Conservation (phyloP, 345 rosid species). For the Eucalyptus brandiana region DNA sequence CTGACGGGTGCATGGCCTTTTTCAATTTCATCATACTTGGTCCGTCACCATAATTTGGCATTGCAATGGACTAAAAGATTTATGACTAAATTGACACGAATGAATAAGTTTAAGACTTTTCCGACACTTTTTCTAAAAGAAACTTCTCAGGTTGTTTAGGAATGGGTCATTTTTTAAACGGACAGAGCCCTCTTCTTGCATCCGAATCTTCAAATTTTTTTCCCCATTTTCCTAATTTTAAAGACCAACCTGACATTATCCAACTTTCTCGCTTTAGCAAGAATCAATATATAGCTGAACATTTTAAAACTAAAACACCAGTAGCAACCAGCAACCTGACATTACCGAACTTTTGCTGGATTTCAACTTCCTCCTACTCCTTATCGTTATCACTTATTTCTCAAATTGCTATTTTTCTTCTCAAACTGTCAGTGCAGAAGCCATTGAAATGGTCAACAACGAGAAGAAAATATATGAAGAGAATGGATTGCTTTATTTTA, state of each 20-base stretch:
- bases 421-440: neutral
- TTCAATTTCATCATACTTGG: neutral
- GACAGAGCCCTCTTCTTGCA: neutral
- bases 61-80: rapidly evolving
- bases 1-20: neutral
- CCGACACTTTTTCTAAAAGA: no score
- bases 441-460: neutral
- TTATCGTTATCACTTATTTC: neutral
- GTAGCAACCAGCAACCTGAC: neutral
- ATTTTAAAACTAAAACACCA: neutral
- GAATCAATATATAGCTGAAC: neutral
- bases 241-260: neutral
- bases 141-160: neutral
- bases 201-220: neutral
- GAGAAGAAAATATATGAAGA: neutral
- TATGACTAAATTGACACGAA: rapidly evolving
- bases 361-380: neutral
- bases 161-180: neutral
- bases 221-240: neutral
- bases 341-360: neutral
- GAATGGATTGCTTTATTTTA: neutral
- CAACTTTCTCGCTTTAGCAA: neutral
- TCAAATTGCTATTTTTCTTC: neutral
- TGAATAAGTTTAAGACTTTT: no score
- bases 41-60: no score